These are phyloP conservation scores for Excoecaria agallocha DNA, from an alignment of 345 rosid genomes.

Conservation along the genomic window DNA sequence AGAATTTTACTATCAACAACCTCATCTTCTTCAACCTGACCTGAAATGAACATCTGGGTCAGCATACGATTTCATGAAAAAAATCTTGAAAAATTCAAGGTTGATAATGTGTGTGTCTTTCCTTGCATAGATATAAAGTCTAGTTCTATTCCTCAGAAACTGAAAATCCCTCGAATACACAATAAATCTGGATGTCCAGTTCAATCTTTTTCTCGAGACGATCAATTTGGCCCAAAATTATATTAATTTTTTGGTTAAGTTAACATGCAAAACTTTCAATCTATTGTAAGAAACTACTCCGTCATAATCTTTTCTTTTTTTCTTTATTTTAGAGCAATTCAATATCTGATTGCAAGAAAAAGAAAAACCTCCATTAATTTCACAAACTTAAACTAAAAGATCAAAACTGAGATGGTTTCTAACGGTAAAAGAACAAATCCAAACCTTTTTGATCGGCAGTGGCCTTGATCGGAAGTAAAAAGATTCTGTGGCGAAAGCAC, in stretches of 20 bases:
- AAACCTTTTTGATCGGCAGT: constrained; percentile 78
- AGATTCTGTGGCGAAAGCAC: constrained; percentile 37
- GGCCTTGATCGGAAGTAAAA: constrained; percentile 56
- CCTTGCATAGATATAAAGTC: not conserved
- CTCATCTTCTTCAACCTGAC: constrained; percentile 55
- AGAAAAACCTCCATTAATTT: not conserved
- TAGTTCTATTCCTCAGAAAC: not conserved
- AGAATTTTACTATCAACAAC: constrained; percentile 70
- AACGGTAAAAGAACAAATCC: not conserved
- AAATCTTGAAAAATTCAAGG: not conserved
- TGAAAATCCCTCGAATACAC: no score
- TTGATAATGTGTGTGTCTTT: not conserved
- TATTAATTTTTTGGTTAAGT: no score
- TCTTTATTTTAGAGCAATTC: no score
- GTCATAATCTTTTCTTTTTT: no score
- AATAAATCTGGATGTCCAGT: no score
- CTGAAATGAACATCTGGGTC: constrained; percentile 40
- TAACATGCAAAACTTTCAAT: no score
- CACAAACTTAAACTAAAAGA: not conserved
- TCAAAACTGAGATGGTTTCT: not conserved
- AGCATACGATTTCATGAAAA: not conserved
- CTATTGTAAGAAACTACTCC: no score
- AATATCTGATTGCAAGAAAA: no score
- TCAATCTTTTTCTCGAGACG: no score
- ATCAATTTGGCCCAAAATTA: no score